These are phyloP conservation scores for Thraustochytrium striatum DNA, from an alignment of 352 stramenopile genomes.

Conservation along the genomic window DNA sequence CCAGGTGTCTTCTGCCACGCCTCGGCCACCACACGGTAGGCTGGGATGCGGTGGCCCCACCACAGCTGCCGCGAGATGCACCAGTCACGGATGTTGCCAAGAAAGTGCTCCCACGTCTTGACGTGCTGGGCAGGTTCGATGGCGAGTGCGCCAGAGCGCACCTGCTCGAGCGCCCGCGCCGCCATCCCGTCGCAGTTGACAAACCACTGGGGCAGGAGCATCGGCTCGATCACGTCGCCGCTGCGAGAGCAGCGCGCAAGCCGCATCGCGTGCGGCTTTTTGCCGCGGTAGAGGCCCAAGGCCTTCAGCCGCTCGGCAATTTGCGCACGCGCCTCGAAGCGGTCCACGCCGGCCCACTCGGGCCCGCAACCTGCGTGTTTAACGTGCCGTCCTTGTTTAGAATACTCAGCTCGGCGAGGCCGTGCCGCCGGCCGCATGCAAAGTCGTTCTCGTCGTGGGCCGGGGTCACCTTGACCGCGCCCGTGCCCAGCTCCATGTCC, in stretches of 20 bases:
- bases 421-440: slow-evolving; percentile 91
- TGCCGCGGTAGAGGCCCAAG: slow-evolving; percentile 89
- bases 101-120: slow-evolving; percentile 87
- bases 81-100: slow-evolving; percentile 99
- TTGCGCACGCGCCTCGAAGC: slow-evolving; percentile 82
- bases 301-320: slow-evolving; percentile 91
- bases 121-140: slow-evolving; percentile 92
- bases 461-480: slow-evolving; percentile 93
- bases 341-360: slow-evolving; percentile 84
- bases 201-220: slow-evolving; percentile 99
- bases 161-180: slow-evolving; percentile 81
- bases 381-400: slow-evolving; percentile 93
- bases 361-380: slow-evolving; percentile 77
- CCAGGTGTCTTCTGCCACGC: slow-evolving; percentile 72
- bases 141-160: slow-evolving; percentile 84
- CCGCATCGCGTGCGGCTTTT: slow-evolving; percentile 96
- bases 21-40: slow-evolving; percentile 80
- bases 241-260: slow-evolving; percentile 94
- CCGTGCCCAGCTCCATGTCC: slow-evolving; percentile 97
- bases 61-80: slow-evolving; percentile 98
- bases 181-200: slow-evolving; percentile 93
- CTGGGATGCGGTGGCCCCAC: slow-evolving; percentile 99
- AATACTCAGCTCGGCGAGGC: slow-evolving; percentile 70
- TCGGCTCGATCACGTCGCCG: slow-evolving; percentile 96
- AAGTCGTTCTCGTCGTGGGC: slow-evolving; percentile 99